Evolutionary conservation across 1,139 yeast species (phyloP).

Genomic region (Kodamaea plutei): DNA sequence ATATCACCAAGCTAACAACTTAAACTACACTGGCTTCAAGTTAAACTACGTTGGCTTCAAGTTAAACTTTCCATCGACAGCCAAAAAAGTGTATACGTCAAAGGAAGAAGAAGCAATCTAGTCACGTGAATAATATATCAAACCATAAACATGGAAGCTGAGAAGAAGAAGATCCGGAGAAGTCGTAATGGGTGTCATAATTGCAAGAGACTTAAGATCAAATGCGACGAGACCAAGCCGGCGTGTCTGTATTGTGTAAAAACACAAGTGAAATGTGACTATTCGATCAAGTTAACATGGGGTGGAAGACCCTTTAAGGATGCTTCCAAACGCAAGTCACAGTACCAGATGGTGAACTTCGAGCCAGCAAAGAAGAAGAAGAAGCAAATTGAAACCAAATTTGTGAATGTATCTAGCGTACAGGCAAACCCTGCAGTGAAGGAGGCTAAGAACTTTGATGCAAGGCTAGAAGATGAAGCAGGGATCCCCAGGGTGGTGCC

Average conservation of each 20-base stretch:
- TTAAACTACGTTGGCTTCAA: too few species aligned
- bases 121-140: too few species aligned
- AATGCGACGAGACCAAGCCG: slow-evolving; percentile 73
- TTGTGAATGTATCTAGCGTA: background rate
- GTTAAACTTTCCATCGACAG: too few species aligned
- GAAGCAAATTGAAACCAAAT: too few species aligned
- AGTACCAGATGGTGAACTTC: slow-evolving; percentile 1
- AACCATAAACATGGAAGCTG: too few species aligned
- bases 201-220: slow-evolving; percentile 65
- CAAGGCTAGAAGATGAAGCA: too few species aligned
- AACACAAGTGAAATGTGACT: slow-evolving; percentile 52
- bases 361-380: slow-evolving; percentile 1
- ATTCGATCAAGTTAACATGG: slow-evolving; percentile 65
- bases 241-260: slow-evolving; percentile 56
- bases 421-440: background rate
- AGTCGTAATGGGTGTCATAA: slow-evolving; percentile 58
- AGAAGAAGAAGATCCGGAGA: slow-evolving; percentile 15
- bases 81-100: too few species aligned
- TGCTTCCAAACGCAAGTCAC: slow-evolving; percentile 25
- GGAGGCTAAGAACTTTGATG: too few species aligned
- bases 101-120: too few species aligned
- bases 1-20: too few species aligned
- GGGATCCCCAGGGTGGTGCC: too few species aligned
- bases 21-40: too few species aligned
- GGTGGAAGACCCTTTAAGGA: slow-evolving; percentile 66